Evolutionary conservation across 768 basidiomycete genomes (phyloP).

Genomic region (Tulasnella sp.): DNA sequence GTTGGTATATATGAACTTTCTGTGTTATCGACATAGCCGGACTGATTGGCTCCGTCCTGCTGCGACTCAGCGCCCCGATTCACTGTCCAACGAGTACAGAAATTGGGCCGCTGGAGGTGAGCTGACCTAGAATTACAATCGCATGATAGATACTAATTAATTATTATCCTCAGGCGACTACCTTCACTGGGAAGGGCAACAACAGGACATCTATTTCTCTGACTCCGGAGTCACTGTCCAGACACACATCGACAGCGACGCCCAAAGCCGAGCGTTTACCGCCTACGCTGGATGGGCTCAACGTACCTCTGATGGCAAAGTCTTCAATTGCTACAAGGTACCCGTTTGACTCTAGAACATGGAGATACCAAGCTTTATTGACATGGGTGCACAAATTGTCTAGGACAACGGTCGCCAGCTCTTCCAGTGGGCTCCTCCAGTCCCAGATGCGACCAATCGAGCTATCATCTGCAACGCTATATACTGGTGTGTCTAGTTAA

Average conservation of each 20-base stretch:
- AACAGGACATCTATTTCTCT: conserved; percentile 2
- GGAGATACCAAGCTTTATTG: too few species aligned
- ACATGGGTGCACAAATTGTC: too few species aligned
- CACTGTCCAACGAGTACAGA: background rate
- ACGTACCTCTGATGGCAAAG: background rate
- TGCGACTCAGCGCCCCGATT: background rate
- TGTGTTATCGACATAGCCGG: too few species aligned
- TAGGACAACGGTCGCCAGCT: too few species aligned
- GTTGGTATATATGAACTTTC: background rate
- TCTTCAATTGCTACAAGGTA: conserved; percentile 12
- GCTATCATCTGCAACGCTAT: background rate
- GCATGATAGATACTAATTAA: background rate
- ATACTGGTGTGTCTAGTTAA: background rate
- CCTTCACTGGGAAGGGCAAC: background rate
- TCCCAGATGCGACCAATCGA: background rate
- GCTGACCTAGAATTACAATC: background rate
- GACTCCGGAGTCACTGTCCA: background rate
- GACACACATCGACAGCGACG: background rate
- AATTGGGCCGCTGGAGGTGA: background rate
- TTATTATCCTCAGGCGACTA: background rate
- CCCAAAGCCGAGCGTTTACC: background rate
- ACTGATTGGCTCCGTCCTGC: too few species aligned
- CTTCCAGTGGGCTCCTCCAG: too few species aligned
- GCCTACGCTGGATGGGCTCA: background rate
- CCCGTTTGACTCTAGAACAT: too few species aligned